phyloP scores from a whole-genome alignment of 1,284 basidiomycete genomes.

The Ceratobasidium theobromae region DNA sequence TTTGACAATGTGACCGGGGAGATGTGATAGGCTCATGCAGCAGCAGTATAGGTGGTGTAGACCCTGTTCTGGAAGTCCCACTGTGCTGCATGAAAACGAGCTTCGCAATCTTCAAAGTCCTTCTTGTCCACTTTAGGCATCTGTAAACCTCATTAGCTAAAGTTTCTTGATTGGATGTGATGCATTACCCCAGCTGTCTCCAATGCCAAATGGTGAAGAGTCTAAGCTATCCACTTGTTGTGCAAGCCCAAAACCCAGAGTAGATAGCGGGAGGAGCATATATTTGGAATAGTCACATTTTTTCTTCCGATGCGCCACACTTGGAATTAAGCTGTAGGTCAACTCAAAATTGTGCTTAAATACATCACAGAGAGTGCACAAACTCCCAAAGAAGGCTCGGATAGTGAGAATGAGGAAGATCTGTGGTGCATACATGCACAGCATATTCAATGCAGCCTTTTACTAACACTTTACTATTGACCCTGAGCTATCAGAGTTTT shows the following conservation, averaged over 20 bases:
- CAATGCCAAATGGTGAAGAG: neutral
- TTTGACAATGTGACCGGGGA: neutral
- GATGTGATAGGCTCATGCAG: neutral
- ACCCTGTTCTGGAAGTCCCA: neutral
- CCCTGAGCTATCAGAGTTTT: neutral
- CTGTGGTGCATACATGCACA: neutral
- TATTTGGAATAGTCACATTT: neutral
- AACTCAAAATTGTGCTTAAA: neutral
- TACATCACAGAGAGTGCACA: neutral
- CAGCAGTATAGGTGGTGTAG: neutral
- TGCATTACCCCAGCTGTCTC: neutral
- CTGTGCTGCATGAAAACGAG: neutral
- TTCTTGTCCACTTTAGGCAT: conserved; percentile 1
- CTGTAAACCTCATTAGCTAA: neutral
- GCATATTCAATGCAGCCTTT: neutral
- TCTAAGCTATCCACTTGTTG: neutral
- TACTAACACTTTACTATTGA: neutral
- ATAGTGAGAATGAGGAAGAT: neutral
- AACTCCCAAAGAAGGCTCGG: neutral
- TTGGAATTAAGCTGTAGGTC: neutral
- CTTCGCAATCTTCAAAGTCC: neutral
- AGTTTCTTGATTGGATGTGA: neutral
- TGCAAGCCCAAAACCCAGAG: neutral
- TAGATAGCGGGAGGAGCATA: neutral
- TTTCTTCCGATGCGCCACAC: neutral